These are phyloP conservation scores for Trichophyton simii DNA, from an alignment of 2,329 filamentous ascomycete genomes.

Conservation along the genomic window DNA sequence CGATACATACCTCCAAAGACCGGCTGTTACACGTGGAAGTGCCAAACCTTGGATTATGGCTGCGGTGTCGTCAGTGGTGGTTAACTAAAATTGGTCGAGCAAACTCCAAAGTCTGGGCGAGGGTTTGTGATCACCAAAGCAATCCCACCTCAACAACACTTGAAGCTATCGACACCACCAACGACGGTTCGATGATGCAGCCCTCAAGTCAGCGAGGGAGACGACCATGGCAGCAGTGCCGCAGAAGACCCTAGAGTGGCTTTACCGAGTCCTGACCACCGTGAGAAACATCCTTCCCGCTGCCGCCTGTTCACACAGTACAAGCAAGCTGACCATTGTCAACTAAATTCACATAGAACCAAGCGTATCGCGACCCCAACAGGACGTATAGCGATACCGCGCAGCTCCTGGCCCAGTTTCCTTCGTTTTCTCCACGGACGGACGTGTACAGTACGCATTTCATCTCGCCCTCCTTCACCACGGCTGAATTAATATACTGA, in stretches of 20 bases:
- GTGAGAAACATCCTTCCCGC: slow-evolving; percentile 33
- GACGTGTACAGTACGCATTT: slow-evolving; percentile 78
- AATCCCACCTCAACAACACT: not conserved
- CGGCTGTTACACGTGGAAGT: too few relatives aligned
- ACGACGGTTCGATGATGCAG: not conserved
- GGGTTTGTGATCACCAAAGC: not conserved
- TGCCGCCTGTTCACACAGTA: not conserved
- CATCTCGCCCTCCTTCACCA: not conserved
- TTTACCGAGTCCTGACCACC: slow-evolving; percentile 78
- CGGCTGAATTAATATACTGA: not conserved
- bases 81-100: too few relatives aligned
- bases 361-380: slow-evolving; percentile 92
- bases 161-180: not conserved
- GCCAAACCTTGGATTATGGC: too few relatives aligned
- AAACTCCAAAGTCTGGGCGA: not conserved
- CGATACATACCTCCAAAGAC: too few relatives aligned
- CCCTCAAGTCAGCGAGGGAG: not conserved
- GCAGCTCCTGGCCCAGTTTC: slow-evolving; percentile 64
- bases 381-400: slow-evolving; percentile 87
- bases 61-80: too few relatives aligned
- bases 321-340: slow-evolving; percentile 6
- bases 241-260: slow-evolving; percentile 86
- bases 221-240: slow-evolving; percentile 50
- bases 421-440: slow-evolving; percentile 70
- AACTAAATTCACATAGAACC: slow-evolving; percentile 23